Base-by-base conservation (phyloP, 164 flowering plant genomes). In the Kingdonia uniflora region DNA sequence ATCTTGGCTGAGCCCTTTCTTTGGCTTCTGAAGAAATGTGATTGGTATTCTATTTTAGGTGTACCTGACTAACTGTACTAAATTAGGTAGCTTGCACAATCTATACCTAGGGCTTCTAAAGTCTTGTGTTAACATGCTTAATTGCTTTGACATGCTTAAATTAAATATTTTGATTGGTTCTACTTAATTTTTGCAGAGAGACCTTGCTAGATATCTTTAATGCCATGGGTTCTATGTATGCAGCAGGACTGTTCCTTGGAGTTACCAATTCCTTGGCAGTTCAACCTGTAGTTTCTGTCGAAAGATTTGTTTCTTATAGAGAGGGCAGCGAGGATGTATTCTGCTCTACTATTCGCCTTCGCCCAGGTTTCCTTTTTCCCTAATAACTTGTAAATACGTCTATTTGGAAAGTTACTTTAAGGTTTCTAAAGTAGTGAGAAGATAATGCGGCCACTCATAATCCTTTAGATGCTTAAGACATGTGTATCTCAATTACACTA, bases 181-280 rank as follows among this genome's bases (percentile, higher is more conserved):
- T 29, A 29, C 8, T 29, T 29, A 29, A 23, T 19, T 42, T 41
- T 43, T 64, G 17, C 80, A 90, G 99, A 79, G 95, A 80, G 16
- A 78, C 68, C 6, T 83, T 74, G 63, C 95, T 82, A 73, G 90
- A 89, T 56, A 59, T 89, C 49, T 73, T 73, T 17, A 87, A 92
- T 72, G 95, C 99, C 33, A 82, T 92, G 95, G 99, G 97, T 52
- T 86, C 99, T 59, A 71, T 92, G 89, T 92, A 92, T 65, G 79
- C 82, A 14, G 99, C 99, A 12, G 80, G 88, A 38, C 64, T 94
- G 26, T 94, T 94, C 60, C 74, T 89, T 54, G 97, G 99, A 43
- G 65, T 94, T 35, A 89, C 99, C 47, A 94, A 94, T 68, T 92
- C 68, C 37, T 69, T 81, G 38, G 85, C 97, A 33, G 95, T 81